phyloP scores from a whole-genome alignment of 1,284 basidiomycete genomes.

The Cryptococcus hybrid region DNA sequence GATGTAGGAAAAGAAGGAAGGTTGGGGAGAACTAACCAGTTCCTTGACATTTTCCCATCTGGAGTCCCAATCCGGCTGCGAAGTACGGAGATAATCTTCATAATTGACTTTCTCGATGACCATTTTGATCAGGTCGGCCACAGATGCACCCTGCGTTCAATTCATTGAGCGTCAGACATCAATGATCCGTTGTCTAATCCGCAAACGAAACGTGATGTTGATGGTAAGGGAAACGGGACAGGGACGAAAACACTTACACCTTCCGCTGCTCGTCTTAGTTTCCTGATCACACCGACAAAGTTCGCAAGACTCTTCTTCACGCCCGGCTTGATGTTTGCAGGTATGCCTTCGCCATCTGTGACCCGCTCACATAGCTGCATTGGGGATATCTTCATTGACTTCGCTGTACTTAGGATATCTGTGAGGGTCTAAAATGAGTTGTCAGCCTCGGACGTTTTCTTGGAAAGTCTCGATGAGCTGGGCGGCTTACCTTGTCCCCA shows the following conservation, averaged over 20 bases:
- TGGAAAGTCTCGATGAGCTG: background rate
- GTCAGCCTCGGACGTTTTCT: background rate
- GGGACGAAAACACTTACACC: constrained; percentile 51
- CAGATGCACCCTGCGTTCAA: constrained; percentile 57
- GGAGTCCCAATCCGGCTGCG: constrained; percentile 68
- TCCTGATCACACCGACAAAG: constrained; percentile 62
- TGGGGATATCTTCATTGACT: constrained; percentile 57
- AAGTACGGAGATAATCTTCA: constrained; percentile 66
- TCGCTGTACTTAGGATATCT: constrained; percentile 61
- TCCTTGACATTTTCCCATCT: constrained; percentile 87
- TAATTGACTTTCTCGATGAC: constrained; percentile 65
- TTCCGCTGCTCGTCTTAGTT: constrained; percentile 59
- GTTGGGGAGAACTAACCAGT: constrained; percentile 56
- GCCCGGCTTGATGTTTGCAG: constrained; percentile 63
- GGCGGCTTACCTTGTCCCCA: constrained; percentile 68
- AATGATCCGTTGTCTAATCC: background rate
- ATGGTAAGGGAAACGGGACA: background rate
- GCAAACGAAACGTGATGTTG: background rate
- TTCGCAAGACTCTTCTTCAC: constrained; percentile 62
- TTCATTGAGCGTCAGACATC: background rate
- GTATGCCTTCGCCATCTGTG: constrained; percentile 55
- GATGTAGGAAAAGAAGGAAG: background rate
- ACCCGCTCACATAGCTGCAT: constrained; percentile 65
- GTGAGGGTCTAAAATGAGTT: constrained; percentile 56
- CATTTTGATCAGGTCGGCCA: constrained; percentile 64